phyloP scores from a whole-genome alignment of 306 rosid species.

The Rosa multiflora region DNA sequence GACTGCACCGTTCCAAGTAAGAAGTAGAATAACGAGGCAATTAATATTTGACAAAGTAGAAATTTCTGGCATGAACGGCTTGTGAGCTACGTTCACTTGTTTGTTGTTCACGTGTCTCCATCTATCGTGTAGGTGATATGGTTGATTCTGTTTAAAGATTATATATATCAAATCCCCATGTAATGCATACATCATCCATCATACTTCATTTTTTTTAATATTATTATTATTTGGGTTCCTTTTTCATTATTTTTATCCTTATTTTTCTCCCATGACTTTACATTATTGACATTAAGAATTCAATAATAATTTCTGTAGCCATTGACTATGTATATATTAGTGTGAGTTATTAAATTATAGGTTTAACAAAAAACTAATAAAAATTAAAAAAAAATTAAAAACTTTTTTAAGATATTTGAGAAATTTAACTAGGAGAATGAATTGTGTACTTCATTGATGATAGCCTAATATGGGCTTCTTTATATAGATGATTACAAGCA shows the following conservation, averaged over 20 bases:
- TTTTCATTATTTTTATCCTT: background rate
- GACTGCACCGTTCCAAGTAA: no score
- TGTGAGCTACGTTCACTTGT: background rate
- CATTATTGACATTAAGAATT: background rate
- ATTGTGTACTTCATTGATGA: no score
- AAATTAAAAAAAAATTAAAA: no score
- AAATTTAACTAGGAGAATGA: no score
- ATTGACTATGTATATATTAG: background rate
- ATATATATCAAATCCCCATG: background rate
- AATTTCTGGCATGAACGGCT: background rate
- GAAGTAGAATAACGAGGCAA: no score
- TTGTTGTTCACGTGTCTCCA: conserved; percentile 12
- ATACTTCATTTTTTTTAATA: background rate
- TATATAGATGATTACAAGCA: no score
- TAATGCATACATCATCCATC: background rate
- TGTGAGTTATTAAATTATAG: no score
- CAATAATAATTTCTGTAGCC: background rate
- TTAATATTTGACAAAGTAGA: background rate
- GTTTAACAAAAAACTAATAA: no score
- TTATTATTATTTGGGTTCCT: background rate
- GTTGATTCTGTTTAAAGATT: background rate
- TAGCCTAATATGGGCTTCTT: no score
- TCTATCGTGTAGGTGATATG: background rate
- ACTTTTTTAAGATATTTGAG: no score
- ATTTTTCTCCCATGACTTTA: background rate